Evolutionary conservation across 179 eudicot genomes (phyloP), one percentile per base, ranked within the genome.

Genomic region (Silene noctiflora): DNA sequence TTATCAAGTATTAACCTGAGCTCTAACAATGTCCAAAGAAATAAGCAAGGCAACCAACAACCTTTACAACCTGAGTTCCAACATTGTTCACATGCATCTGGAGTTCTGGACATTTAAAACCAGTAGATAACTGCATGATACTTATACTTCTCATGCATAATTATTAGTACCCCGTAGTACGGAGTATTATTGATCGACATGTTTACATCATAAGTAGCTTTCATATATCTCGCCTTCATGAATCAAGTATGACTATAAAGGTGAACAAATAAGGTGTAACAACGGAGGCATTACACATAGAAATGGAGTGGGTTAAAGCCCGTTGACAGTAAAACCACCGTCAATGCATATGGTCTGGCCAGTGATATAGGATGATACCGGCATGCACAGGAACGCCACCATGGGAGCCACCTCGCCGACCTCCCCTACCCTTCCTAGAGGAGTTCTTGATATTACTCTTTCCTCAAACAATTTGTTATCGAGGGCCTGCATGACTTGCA

Each of bases 261-360:
- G 33, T 29, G 33, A 29, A 31, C 8, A 58, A 6, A 4, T 1
- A 31, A 13, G 44, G 11, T 53, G n/a, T 29, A 3, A 29, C 1
- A 2, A 29, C 3, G 33, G 33, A 29, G 29, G 51, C 51, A 44
- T 44, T 44, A 44, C 20, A 17, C 59, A 16, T 53, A 17, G 59
- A 55, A 55, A 55, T 55, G 59, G 59, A 17, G 20, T 0, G 6
- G 59, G 20, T 6, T 16, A 51, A 71, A 53, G 39, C 53, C 74
- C 78, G 13, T 75, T 75, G 25, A 78, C 77, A 17, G 83, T 76
- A 31, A 83, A 63, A 12, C 87, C 89, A 0, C 87, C 87, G 66
- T 86, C 89, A 62, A 82, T 71, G 20, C 80, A 72, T 48, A 86
- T 73, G 39, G 81, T 76, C 35, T 86, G 89, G 13, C 87, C 89